Percentiles rank a stretch among this genome's conserved stretches.
Evolutionary conservation across 176 grass and related monocot species (phyloP).

Genomic region (Eleusine coracana): DNA sequence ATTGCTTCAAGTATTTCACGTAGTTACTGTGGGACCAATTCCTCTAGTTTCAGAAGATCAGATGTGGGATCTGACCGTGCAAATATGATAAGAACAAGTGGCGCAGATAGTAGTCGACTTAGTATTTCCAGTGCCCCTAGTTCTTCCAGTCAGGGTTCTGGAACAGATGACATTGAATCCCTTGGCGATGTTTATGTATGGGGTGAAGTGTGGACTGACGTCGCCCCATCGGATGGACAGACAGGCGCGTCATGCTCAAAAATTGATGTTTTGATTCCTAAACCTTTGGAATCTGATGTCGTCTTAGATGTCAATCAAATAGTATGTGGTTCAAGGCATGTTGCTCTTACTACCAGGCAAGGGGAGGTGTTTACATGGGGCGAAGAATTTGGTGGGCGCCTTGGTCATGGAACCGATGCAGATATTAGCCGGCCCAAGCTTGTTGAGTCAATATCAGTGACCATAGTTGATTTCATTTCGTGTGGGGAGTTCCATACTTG

Average conservation of each 20-base stretch:
- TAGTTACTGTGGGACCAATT: slow-evolving; percentile 35
- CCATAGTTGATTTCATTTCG: slow-evolving; percentile 78
- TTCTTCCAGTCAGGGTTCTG: slow-evolving; percentile 74
- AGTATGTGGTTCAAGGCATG: slow-evolving; percentile 74
- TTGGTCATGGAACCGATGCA: slow-evolving; percentile 71
- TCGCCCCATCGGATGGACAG: slow-evolving; percentile 48
- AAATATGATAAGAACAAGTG: slow-evolving; percentile 90
- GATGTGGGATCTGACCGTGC: slow-evolving; percentile 68
- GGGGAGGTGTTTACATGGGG: slow-evolving; percentile 97
- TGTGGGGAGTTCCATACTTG: slow-evolving; percentile 95
- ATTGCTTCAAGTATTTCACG: slow-evolving; percentile 51
- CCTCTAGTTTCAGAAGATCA: slow-evolving; percentile 66
- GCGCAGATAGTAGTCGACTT: slow-evolving; percentile 68
- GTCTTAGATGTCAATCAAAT: slow-evolving; percentile 92
- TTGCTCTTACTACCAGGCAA: slow-evolving; percentile 85
- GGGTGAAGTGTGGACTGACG: slow-evolving; percentile 94
- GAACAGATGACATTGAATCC: slow-evolving; percentile 86
- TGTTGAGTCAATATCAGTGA: slow-evolving; percentile 71
- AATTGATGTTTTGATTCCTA: slow-evolving; percentile 74
- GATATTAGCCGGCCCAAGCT: slow-evolving; percentile 80
- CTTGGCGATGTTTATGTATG: slow-evolving; percentile 96
- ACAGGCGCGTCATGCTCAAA: slow-evolving; percentile 51
- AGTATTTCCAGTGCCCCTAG: slow-evolving; percentile 91
- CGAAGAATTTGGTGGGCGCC: slow-evolving; percentile 70
- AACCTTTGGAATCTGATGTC: slow-evolving; percentile 89